These are phyloP conservation scores for Xylaria sp. DNA, from an alignment of 2,329 filamentous ascomycete genomes.

Conservation along the genomic window DNA sequence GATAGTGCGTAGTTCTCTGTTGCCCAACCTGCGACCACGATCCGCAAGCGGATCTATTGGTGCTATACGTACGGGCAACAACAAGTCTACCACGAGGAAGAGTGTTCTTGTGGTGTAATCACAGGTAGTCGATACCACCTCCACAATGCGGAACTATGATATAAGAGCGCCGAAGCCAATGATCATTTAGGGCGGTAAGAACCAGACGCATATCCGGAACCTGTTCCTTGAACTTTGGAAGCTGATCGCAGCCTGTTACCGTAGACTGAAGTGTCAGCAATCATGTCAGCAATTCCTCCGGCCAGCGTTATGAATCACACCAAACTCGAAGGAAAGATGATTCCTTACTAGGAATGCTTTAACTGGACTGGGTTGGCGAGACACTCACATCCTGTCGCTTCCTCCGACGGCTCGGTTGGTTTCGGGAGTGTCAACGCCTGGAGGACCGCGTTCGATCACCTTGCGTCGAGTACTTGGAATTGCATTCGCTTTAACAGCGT, in stretches of 20 bases:
- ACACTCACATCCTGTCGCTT: slow-evolving; percentile 97
- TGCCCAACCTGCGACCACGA: slow-evolving; percentile 41
- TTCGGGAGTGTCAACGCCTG: slow-evolving; percentile 74
- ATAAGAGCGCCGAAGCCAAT: slow-evolving; percentile 40
- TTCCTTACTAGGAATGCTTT: slow-evolving; percentile 88
- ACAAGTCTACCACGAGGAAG: slow-evolving; percentile 42
- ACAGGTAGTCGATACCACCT: slow-evolving; percentile 40
- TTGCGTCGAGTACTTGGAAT: slow-evolving; percentile 84
- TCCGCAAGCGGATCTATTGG: slow-evolving; percentile 40
- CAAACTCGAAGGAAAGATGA: slow-evolving; percentile 84
- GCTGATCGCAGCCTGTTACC: slow-evolving; percentile 88
- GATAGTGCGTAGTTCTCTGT: slow-evolving; percentile 42
- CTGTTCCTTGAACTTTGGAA: slow-evolving; percentile 70
- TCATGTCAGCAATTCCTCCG: slow-evolving; percentile 79
- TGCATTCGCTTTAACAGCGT: slow-evolving; percentile 75
- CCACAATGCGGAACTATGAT: slow-evolving; percentile 43
- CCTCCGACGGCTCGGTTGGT: slow-evolving; percentile 80
- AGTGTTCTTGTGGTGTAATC: slow-evolving; percentile 41
- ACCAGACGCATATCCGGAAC: slow-evolving; percentile 56
- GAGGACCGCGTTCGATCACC: slow-evolving; percentile 77
- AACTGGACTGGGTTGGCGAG: slow-evolving; percentile 62
- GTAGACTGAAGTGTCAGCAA: slow-evolving; percentile 85
- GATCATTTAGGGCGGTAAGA: slow-evolving; percentile 59
- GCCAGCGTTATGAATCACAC: slow-evolving; percentile 81
- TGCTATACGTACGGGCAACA: slow-evolving; percentile 41